Conservation (phyloP, 257 asterid species). For the Solanum lignicaule region DNA sequence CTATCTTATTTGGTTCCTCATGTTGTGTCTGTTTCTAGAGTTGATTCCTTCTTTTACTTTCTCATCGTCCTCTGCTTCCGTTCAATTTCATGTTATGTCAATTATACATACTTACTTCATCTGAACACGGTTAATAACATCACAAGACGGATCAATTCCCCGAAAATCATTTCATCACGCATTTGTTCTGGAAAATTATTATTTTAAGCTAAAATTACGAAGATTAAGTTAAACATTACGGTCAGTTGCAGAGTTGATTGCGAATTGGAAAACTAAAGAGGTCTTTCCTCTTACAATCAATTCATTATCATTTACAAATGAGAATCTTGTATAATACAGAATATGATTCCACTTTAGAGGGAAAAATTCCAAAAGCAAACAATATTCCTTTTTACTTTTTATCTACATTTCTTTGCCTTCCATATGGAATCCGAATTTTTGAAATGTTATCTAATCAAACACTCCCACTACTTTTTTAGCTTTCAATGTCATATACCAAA, state of each 20-base stretch:
- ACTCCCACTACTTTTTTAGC: neutral
- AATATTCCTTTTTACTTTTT: too few species aligned
- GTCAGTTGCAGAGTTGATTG: slow-evolving; percentile 35
- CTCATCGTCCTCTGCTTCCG: neutral
- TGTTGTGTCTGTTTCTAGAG: neutral
- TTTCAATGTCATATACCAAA: neutral
- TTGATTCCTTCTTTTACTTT: neutral
- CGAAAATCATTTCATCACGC: slow-evolving; percentile 1
- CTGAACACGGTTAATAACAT: slow-evolving; percentile 45
- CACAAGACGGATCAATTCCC: slow-evolving; percentile 73
- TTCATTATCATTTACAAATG: neutral
- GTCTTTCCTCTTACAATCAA: slow-evolving; percentile 42
- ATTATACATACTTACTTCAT: slow-evolving; percentile 33
- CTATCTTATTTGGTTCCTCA: neutral
- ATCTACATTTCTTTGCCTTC: neutral
- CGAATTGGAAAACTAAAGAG: slow-evolving; percentile 80
- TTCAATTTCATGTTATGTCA: neutral
- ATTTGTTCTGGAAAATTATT: neutral
- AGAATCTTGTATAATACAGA: neutral
- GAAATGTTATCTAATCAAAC: neutral
- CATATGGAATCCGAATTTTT: neutral
- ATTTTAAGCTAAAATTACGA: neutral
- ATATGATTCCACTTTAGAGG: neutral
- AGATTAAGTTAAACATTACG: slow-evolving; percentile 13
- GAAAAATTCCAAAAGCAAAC: neutral